These are phyloP conservation scores for Kurtzmaniella quercitrusa DNA, from an alignment of 1,139 yeast genomes.

Conservation along the genomic window DNA sequence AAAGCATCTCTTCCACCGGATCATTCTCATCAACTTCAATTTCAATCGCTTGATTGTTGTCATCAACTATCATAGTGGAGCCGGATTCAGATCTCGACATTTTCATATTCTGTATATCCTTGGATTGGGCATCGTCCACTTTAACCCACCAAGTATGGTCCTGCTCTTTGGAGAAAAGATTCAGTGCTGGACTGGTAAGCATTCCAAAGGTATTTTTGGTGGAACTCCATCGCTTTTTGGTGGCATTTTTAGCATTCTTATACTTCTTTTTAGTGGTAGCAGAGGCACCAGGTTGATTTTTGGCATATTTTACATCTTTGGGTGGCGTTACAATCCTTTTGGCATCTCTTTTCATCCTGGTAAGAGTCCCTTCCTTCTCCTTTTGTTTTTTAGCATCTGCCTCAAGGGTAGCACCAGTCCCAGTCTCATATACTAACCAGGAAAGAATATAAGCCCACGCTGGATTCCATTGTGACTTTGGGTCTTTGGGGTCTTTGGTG, in stretches of 20 bases:
- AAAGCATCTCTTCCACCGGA: neutral
- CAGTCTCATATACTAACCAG: slow-evolving; percentile 29
- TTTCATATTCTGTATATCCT: neutral
- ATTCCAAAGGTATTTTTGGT: slow-evolving; percentile 2
- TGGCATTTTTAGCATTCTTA: neutral
- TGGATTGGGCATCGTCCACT: neutral
- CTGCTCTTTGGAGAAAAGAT: neutral
- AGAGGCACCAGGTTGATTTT: neutral
- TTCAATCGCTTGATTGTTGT: neutral
- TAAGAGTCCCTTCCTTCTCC: neutral
- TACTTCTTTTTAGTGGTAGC: neutral
- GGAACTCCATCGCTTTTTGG: slow-evolving; percentile 1
- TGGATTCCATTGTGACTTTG: slow-evolving; percentile 28
- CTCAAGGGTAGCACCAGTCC: slow-evolving; percentile 5
- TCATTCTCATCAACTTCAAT: neutral
- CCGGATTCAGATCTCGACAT: neutral
- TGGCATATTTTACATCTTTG: neutral
- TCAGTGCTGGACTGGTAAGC: slow-evolving; percentile 6
- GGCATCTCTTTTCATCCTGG: neutral
- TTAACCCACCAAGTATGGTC: neutral
- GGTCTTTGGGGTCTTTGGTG: slow-evolving; percentile 23
- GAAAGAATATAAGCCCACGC: slow-evolving; percentile 36
- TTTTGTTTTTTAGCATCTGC: neutral
- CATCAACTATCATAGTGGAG: neutral
- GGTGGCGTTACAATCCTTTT: neutral